Evolutionary conservation across 805 yeast genomes (phyloP).

Genomic region (Metschnikowia chrysomelidarum): DNA sequence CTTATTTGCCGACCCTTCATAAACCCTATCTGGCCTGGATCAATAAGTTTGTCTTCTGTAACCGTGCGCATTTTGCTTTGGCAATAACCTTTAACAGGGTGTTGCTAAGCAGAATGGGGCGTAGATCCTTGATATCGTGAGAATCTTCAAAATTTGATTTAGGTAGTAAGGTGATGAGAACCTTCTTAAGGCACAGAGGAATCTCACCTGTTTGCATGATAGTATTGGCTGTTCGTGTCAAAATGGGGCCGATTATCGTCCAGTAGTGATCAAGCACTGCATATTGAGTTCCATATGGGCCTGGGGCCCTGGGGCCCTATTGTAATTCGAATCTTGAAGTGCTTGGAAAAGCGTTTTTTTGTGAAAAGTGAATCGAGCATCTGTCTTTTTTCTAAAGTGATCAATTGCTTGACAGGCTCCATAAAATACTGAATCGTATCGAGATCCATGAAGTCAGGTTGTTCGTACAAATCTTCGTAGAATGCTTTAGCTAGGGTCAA

Average conservation of each 20-base stretch:
- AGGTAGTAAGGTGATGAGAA: slow-evolving; percentile 1
- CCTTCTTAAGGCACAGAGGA: background rate
- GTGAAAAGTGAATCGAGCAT: too few species aligned
- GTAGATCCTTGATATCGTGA: background rate
- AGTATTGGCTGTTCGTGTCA: slow-evolving; percentile 1
- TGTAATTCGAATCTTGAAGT: too few species aligned
- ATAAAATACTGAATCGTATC: too few species aligned
- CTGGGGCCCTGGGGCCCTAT: too few species aligned
- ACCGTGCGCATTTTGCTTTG: background rate
- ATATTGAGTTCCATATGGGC: slow-evolving; percentile 1
- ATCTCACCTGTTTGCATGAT: background rate
- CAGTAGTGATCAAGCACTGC: slow-evolving; percentile 1
- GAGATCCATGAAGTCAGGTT: too few species aligned
- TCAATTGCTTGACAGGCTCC: too few species aligned
- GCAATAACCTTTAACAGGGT: background rate
- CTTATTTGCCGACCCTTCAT: background rate
- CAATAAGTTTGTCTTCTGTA: background rate
- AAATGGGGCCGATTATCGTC: background rate
- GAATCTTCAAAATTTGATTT: background rate
- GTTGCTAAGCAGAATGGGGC: background rate
- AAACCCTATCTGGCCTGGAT: slow-evolving; percentile 1
- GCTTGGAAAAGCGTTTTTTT: too few species aligned
- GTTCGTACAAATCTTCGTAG: too few species aligned
- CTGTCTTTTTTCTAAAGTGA: too few species aligned
- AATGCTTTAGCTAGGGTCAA: too few species aligned